These are phyloP conservation scores for Dioszegia crocea DNA, from an alignment of 768 basidiomycete genomes.

Conservation along the genomic window DNA sequence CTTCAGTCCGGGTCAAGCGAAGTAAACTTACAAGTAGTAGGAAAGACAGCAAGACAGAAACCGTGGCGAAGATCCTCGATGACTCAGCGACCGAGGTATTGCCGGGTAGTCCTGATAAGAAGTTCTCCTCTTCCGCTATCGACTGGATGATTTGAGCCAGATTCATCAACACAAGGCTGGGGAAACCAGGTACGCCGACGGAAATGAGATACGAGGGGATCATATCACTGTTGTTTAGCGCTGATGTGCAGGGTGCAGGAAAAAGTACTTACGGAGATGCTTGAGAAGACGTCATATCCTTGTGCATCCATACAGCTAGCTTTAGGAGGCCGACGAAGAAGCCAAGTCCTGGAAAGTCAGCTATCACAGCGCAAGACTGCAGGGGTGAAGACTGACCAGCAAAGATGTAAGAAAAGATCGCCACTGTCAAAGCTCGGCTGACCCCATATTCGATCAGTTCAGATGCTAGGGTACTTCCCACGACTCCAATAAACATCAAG, in stretches of 20 bases:
- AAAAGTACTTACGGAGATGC: conserved; percentile 5
- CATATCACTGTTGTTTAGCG: background rate
- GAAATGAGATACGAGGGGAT: conserved; percentile 16
- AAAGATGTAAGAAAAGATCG: conserved; percentile 10
- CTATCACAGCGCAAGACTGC: too few relatives aligned
- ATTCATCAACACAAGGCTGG: conserved; percentile 12
- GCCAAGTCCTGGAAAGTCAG: conserved; percentile 9
- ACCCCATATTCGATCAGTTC: conserved; percentile 7
- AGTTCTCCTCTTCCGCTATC: background rate
- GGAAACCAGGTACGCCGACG: conserved; percentile 18
- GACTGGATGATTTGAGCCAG: conserved; percentile 6
- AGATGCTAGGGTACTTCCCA: conserved; percentile 12
- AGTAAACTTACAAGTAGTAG: conserved; percentile 8
- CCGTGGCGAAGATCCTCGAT: conserved; percentile 1
- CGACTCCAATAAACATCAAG: conserved; percentile 17
- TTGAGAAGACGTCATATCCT: conserved; percentile 8
- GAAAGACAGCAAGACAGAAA: conserved; percentile 9
- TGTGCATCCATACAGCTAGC: conserved; percentile 14
- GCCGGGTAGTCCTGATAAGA: background rate
- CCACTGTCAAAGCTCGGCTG: conserved; percentile 3
- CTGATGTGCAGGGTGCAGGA: too few relatives aligned
- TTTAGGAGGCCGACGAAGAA: conserved; percentile 19
- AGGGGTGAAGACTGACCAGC: conserved; percentile 8
- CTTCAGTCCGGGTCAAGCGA: background rate
- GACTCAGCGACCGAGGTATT: background rate